These are phyloP conservation scores for Macadamia integrifolia DNA, from an alignment of 164 flowering plant species.

Conservation along the genomic window DNA sequence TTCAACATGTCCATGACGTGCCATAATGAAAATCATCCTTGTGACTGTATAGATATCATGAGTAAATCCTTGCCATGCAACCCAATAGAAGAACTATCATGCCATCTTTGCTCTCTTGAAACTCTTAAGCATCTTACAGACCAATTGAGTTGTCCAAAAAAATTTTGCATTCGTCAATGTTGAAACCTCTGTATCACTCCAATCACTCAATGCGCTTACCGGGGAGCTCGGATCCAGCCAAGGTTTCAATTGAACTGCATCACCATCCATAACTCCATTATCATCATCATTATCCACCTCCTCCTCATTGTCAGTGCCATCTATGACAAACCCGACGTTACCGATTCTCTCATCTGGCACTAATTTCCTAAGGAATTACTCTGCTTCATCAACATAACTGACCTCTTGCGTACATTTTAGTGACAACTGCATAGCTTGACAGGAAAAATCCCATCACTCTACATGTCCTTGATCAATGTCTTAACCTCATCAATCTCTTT, in stretches of 20 bases:
- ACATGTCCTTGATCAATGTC: constrained; percentile 56
- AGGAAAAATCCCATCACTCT: constrained; percentile 72
- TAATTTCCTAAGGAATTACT: constrained; percentile 49
- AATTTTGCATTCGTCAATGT: constrained; percentile 61
- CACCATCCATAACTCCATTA: constrained; percentile 13
- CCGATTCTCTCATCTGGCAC: constrained; percentile 63
- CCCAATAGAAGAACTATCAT: constrained; percentile 93
- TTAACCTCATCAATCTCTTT: constrained; percentile 43
- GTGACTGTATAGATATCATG: constrained; percentile 77
- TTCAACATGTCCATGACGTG: constrained; percentile 58
- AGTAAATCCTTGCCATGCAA: constrained; percentile 61
- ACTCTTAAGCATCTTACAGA: constrained; percentile 71
- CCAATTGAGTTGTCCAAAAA: constrained; percentile 80
- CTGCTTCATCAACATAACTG: constrained; percentile 47
- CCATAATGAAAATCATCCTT: constrained; percentile 64
- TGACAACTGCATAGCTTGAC: constrained; percentile 38
- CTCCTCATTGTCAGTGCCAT: constrained; percentile 31
- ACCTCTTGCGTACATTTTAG: constrained; percentile 47
- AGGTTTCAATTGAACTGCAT: constrained; percentile 51
- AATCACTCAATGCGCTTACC: constrained; percentile 60
- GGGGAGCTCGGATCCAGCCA: constrained; percentile 92
- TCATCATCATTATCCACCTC: constrained; percentile 21
- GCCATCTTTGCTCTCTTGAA: constrained; percentile 70
- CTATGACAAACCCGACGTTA: constrained; percentile 24
- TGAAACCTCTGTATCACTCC: constrained; percentile 59